Base-by-base conservation (phyloP, 148 eudicot species). In the Vaccinium myrtillus region DNA sequence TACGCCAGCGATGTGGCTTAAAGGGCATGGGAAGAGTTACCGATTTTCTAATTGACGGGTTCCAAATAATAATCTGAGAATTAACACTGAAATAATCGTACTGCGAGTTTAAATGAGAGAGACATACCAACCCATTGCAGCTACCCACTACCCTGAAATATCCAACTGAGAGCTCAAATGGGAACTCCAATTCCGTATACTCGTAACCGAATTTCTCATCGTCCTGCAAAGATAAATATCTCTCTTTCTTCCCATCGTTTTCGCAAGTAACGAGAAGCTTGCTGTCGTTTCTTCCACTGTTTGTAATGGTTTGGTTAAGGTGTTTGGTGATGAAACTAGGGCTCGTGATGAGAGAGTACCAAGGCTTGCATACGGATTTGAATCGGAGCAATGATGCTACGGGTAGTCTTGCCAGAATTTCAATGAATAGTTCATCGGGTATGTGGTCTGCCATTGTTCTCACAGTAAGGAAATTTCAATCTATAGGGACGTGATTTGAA, bases 91-190 rank as follows among this genome's bases (percentile, higher is more conserved):
- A 30, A 30, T 30, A 30, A 30, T 30, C 32, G 32, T 30, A 30
- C 32, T 0, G 32, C 1, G 32, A 1, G 1, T 0, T 30, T 30
- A 30, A 30, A 43, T 88, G 87, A 19, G 77, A 82, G 3, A 90
- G 75, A 63, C 90, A 90, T 1, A 90, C 9, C 56, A 90, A 46
- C 10, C 91, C 91, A 30, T 90, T 81, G 58, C 86, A 90, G 53
- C 67, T 58, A 25, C 88, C 88, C 32, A 88, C 86, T 15, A 90
- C 54, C 30, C 87, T 58, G 76, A 80, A 82, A 86, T 84, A 90
- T 70, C 84, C 87, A 55, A 63, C 1, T 27, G 4, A 49, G 50
- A 77, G 48, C 54, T 74, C 84, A 63, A 87, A 79, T 13, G 89
- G 88, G 75, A 83, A 86, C 5, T 78, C 43, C 9, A 90, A 16